Base-by-base conservation (phyloP, 1,284 basidiomycete genomes). In the Mycena sp. region DNA sequence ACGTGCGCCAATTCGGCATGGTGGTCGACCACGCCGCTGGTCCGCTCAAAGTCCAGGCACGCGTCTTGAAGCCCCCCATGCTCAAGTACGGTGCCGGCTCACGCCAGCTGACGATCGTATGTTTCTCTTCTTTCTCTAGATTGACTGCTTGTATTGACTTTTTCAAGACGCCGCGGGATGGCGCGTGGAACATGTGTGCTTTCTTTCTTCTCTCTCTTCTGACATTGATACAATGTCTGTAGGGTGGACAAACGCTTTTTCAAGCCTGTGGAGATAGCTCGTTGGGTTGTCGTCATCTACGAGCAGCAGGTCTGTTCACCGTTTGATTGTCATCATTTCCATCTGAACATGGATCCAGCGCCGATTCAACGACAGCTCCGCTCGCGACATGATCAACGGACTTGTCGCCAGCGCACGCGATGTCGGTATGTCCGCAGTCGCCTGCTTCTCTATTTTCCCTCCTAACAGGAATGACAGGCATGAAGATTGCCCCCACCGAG, bases 1-100 rank as follows among this genome's bases (percentile, higher is more conserved):
- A 92, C 67, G 84, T 93, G 25, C 80, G 83, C 55, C 80, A 87
- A 71, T 92, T 91, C 63, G 89, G 88, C 4, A 83, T 92, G 81
- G 69, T 78, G 1, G 84, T 91, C 26, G 75, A 83, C 32, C 78
- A 81, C 11, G 71, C 81, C 16, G 73, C 11, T 78, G 81, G 17
- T 83, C 88, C 1, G 73, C 73, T 48, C 88, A 89, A 0, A 75
- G 78, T 91, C 32, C 74, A 81, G 17, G 91, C 90, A 0, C 82
- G 91, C 6, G 77, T 92, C 16, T 73, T 93, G 9, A 77, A 79
- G 12, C 81, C 90, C 0, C 91, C 91, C 0, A 85, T 76, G 28
- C 76, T 93, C 38, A 83, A 82, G 60, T 93, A 92, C 67, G 88
- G 88, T 6, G 61, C 68, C 9, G 74, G n/a, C 83, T 67, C 83